Percentiles rank a stretch among this genome's conserved stretches.
phyloP scores from a whole-genome alignment of 176 grass and related monocot genomes.

The Triticum timopheevii region DNA sequence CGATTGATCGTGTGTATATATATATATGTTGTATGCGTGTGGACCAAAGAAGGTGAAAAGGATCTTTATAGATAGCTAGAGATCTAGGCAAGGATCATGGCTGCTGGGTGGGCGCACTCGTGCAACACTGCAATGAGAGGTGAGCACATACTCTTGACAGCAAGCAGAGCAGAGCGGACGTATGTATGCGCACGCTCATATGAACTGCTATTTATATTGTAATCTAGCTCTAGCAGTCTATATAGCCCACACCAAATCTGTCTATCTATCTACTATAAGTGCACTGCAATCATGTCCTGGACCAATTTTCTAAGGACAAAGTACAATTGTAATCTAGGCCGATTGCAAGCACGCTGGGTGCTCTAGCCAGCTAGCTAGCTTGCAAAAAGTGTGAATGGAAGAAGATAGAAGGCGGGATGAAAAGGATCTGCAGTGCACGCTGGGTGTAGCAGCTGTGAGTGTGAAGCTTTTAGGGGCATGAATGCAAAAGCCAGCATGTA shows the following conservation, averaged over 20 bases:
- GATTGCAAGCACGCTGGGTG: neutral
- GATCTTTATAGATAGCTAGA: constrained; percentile 30
- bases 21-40: neutral
- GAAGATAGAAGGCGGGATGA: neutral
- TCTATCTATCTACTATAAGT: neutral
- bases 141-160: neutral
- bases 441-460: constrained; percentile 3
- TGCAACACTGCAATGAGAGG: neutral
- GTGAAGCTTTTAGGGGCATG: constrained; percentile 28
- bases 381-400: constrained; percentile 7
- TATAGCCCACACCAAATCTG: neutral
- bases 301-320: neutral
- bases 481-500: constrained; percentile 27
- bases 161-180: neutral
- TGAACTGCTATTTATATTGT: neutral
- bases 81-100: neutral
- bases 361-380: neutral
- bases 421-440: neutral
- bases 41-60: neutral
- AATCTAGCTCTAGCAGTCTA: neutral
- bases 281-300: neutral
- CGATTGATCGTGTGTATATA: neutral
- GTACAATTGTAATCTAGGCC: neutral
- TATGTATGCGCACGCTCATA: neutral
- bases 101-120: neutral